Percentiles rank a stretch among this genome's conserved stretches.
These are phyloP conservation scores for Cyclocybe cylindracea DNA, from an alignment of 768 basidiomycete genomes.

Conservation along the genomic window DNA sequence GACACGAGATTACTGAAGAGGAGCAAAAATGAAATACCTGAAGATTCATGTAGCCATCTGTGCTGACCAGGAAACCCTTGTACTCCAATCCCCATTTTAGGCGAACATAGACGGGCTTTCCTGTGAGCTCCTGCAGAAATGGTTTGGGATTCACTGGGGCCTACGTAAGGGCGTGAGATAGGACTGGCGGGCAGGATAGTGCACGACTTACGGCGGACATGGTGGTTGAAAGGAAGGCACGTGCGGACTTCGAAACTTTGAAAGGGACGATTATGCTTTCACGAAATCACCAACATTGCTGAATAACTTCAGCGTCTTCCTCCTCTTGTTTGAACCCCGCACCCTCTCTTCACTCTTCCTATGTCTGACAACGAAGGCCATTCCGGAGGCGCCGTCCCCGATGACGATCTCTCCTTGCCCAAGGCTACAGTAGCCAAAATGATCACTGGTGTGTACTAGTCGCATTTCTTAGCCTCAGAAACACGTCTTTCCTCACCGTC, in stretches of 20 bases:
- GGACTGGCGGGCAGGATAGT: constrained; percentile 4
- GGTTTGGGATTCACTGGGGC: constrained; percentile 98
- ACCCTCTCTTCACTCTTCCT: background rate
- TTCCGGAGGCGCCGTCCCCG: constrained; percentile 59
- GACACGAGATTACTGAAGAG: background rate
- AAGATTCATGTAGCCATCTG: constrained; percentile 99
- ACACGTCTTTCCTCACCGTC: constrained; percentile 7
- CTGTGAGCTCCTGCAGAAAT: constrained; percentile 97
- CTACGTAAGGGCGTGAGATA: constrained; percentile 50
- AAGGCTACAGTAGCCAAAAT: constrained; percentile 98
- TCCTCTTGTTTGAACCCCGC: constrained; percentile 3
- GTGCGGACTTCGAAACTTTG: constrained; percentile 40
- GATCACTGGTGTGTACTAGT: constrained; percentile 69
- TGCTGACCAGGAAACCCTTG: constrained; percentile 98
- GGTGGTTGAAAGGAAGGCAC: constrained; percentile 44
- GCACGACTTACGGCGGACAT: constrained; percentile 63
- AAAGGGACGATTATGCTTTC: constrained; percentile 1
- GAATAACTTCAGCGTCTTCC: constrained; percentile 1
- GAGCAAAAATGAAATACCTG: constrained; percentile 57
- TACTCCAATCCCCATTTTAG: constrained; percentile 99
- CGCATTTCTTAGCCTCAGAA: background rate
- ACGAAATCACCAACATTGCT: background rate
- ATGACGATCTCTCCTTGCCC: constrained; percentile 93
- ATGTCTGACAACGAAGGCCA: constrained; percentile 95
- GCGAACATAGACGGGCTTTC: constrained; percentile 92